Evolutionary conservation across 2,329 filamentous ascomycete species (phyloP).

Genomic region (Neofusicoccum parvum): DNA sequence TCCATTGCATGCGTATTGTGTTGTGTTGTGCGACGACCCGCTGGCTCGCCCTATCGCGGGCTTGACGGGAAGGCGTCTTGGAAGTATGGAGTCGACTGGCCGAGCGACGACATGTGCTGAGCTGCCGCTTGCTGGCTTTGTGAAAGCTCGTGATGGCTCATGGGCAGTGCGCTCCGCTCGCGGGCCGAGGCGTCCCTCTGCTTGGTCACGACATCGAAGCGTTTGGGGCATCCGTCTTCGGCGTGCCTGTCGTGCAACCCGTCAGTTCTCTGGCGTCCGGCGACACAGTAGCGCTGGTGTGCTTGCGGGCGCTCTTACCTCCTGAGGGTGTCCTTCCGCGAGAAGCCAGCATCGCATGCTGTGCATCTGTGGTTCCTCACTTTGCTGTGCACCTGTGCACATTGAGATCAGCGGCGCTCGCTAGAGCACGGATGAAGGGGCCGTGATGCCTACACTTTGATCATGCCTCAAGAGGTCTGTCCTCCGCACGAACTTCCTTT

Average conservation of each 20-base stretch:
- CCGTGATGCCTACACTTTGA: slow-evolving; percentile 49
- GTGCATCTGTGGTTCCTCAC: slow-evolving; percentile 70
- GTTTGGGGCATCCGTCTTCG: slow-evolving; percentile 73
- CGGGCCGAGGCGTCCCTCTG: neutral
- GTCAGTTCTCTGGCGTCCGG: slow-evolving; percentile 1
- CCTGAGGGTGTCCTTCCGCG: slow-evolving; percentile 79
- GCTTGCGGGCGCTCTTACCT: slow-evolving; percentile 56
- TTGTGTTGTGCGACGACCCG: slow-evolving; percentile 1
- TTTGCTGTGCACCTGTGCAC: slow-evolving; percentile 68
- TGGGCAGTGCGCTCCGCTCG: neutral
- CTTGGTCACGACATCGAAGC: slow-evolving; percentile 33
- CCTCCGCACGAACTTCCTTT: slow-evolving; percentile 77
- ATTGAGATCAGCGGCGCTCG: slow-evolving; percentile 10
- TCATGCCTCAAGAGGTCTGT: slow-evolving; percentile 69
- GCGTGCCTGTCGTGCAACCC: slow-evolving; percentile 60
- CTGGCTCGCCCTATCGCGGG: neutral
- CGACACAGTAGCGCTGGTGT: neutral
- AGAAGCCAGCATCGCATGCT: slow-evolving; percentile 71
- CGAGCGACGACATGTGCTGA: neutral
- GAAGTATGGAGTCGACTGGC: neutral
- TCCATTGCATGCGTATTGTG: slow-evolving; percentile 1
- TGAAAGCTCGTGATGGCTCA: neutral
- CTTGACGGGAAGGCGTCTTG: neutral
- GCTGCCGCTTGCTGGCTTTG: neutral
- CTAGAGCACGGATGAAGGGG: neutral